phyloP scores from a whole-genome alignment of 2,329 filamentous ascomycete genomes.

The Fusarium siculi region DNA sequence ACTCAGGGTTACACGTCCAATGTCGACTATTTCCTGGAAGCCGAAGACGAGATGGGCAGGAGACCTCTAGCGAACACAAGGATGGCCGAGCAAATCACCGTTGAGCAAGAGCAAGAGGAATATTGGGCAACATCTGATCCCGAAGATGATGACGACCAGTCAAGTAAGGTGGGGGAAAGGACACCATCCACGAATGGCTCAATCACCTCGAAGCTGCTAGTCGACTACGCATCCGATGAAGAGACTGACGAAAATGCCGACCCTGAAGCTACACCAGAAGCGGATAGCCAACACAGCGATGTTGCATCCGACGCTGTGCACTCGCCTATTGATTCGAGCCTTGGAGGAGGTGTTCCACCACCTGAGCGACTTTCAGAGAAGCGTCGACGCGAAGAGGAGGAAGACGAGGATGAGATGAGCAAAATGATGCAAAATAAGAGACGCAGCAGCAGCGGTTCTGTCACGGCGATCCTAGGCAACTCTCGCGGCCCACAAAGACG shows the following conservation, averaged over 20 bases:
- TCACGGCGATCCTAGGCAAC: conserved; percentile 51
- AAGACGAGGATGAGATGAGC: conserved; percentile 90
- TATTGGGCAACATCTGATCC: conserved; percentile 95
- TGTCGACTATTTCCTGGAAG: conserved; percentile 78
- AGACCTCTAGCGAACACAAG: conserved; percentile 61
- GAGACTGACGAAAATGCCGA: conserved; percentile 72
- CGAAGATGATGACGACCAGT: conserved; percentile 74
- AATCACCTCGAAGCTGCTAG: conserved; percentile 76
- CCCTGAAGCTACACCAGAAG: conserved; percentile 54
- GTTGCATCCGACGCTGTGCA: conserved; percentile 49
- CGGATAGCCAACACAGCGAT: conserved; percentile 42
- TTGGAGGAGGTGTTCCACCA: conserved; percentile 59
- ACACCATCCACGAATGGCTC: conserved; percentile 66
- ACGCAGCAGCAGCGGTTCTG: conserved; percentile 66
- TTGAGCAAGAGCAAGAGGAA: conserved; percentile 87
- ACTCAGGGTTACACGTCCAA: conserved; percentile 74
- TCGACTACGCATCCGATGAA: conserved; percentile 94
- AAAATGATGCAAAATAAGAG: conserved; percentile 78
- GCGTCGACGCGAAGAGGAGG: conserved; percentile 86
- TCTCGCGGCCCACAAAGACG: conserved; percentile 49
- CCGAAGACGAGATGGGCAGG: conserved; percentile 67
- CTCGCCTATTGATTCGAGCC: conserved; percentile 42
- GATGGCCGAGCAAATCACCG: conserved; percentile 75
- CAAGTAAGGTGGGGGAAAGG: conserved; percentile 49
- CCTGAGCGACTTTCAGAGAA: conserved; percentile 89